Percentiles rank a stretch among this genome's conserved stretches.
Evolutionary conservation across 768 basidiomycete genomes (phyloP).

Genomic region (Lactarius sanguifluus): DNA sequence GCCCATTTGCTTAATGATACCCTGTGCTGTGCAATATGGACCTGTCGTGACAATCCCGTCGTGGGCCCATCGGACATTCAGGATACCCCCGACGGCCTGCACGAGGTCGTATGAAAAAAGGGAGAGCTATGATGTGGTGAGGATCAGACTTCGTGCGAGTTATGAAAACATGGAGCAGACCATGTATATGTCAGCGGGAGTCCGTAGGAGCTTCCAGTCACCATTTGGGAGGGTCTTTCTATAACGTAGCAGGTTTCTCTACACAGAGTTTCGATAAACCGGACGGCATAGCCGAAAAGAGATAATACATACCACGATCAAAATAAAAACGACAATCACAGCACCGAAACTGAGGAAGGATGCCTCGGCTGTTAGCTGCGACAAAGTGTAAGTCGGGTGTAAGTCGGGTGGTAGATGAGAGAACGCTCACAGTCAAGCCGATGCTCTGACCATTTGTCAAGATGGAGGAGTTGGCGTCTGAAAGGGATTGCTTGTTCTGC

Average conservation of each 20-base stretch:
- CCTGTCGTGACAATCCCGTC: constrained; percentile 37
- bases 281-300: too few relatives aligned
- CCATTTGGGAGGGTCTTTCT: neutral
- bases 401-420: neutral
- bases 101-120: constrained; percentile 37
- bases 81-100: constrained; percentile 40
- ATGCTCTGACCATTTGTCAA: constrained; percentile 39
- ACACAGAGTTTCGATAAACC: too few relatives aligned
- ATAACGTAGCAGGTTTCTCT: constrained; percentile 8
- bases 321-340: neutral
- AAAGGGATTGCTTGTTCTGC: neutral
- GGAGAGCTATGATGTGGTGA: constrained; percentile 28
- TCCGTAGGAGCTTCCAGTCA: constrained; percentile 34
- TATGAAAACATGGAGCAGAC: constrained; percentile 29
- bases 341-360: constrained; percentile 24
- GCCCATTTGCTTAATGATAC: constrained; percentile 42
- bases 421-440: constrained; percentile 36
- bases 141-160: neutral
- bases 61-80: constrained; percentile 41
- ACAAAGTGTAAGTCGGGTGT: neutral
- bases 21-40: constrained; percentile 41
- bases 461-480: constrained; percentile 21
- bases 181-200: constrained; percentile 45
- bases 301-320: constrained; percentile 9
- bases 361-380: constrained; percentile 38